phyloP scores from a whole-genome alignment of 495 filamentous ascomycete genomes.

The Podospora anserina region DNA sequence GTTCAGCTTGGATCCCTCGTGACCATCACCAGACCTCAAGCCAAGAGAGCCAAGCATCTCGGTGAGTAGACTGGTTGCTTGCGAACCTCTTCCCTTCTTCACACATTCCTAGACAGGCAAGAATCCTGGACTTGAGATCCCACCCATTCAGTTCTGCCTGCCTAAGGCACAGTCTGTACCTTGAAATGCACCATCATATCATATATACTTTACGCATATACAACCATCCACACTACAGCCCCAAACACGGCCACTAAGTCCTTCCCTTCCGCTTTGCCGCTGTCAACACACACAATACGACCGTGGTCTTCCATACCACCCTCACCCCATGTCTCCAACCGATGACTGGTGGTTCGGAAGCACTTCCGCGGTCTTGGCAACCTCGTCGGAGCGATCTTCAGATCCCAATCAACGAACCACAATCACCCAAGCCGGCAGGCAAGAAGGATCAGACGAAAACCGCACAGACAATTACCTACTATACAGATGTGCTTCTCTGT shows the following conservation, averaged over 20 bases:
- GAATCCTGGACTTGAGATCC: not conserved
- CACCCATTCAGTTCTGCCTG: not conserved
- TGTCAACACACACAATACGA: not conserved
- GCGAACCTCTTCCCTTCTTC: not conserved
- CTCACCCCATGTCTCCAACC: not conserved
- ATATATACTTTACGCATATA: not conserved
- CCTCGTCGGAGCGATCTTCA: not conserved
- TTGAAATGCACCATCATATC: not conserved
- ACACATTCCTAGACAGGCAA: not conserved
- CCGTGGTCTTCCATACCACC: not conserved
- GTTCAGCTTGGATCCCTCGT: not conserved
- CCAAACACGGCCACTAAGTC: not conserved
- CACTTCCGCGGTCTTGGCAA: not conserved
- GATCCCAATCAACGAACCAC: not conserved
- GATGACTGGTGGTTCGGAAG: not conserved
- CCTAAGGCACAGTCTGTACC: not conserved
- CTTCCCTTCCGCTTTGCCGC: not conserved
- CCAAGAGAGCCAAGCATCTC: not conserved
- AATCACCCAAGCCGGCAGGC: not conserved
- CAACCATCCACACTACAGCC: not conserved
- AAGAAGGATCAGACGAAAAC: not conserved
- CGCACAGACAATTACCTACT: not conserved
- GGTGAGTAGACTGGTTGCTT: not conserved
- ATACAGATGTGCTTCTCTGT: not conserved
- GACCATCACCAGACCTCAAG: not conserved